Percentiles rank a stretch among this genome's conserved stretches.
Evolutionary conservation across 2,329 filamentous ascomycete genomes (phyloP).

Genomic region (Xylaria sp.): DNA sequence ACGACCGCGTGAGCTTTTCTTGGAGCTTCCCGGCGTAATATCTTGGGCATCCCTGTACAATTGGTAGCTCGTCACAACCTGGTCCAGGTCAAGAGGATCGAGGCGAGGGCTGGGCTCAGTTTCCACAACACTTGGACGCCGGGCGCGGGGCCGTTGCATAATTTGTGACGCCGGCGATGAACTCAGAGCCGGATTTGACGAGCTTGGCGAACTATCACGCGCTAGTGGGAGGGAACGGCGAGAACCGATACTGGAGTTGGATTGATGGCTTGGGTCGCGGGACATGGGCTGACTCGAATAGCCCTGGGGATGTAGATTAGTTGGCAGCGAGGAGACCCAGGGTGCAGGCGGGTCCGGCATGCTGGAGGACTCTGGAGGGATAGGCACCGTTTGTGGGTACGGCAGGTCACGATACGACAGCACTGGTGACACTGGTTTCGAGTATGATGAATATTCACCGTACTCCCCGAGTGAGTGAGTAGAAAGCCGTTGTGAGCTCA

Average conservation of each 20-base stretch:
- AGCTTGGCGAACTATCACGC: conserved; percentile 21
- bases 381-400: conserved; percentile 42
- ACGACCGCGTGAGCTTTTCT: conserved; percentile 25
- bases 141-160: conserved; percentile 46
- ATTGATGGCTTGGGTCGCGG: conserved; percentile 57
- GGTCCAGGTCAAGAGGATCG: conserved; percentile 39
- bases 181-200: conserved; percentile 33
- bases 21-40: background rate
- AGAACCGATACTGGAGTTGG: conserved; percentile 48
- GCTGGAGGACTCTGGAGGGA: conserved; percentile 37
- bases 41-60: conserved; percentile 39
- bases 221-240: conserved; percentile 29
- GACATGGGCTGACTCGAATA: conserved; percentile 64
- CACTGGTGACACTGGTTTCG: conserved; percentile 14
- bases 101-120: conserved; percentile 58
- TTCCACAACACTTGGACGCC: conserved; percentile 55
- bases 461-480: conserved; percentile 39
- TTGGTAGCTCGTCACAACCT: conserved; percentile 47
- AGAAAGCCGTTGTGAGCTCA: conserved; percentile 32
- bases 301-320: conserved; percentile 49
- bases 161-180: conserved; percentile 44
- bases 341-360: conserved; percentile 40
- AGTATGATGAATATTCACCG: conserved; percentile 29
- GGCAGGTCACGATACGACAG: conserved; percentile 34
- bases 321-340: conserved; percentile 40